phyloP scores from a whole-genome alignment of 768 basidiomycete species.

The Panus rudis region DNA sequence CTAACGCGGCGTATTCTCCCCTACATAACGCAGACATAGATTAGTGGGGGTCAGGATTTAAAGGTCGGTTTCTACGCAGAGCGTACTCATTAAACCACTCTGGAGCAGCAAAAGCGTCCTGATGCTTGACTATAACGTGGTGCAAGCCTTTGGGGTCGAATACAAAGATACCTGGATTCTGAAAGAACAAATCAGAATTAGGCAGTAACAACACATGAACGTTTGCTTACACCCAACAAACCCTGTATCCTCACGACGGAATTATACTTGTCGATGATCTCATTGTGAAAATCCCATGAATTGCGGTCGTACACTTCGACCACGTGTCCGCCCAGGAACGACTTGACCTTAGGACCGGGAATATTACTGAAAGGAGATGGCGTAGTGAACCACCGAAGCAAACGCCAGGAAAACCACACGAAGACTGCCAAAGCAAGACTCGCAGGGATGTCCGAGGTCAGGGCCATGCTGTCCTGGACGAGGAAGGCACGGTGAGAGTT shows the following conservation, averaged over 20 bases:
- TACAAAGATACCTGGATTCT: constrained; percentile 6
- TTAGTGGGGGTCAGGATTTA: not conserved
- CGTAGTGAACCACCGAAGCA: constrained; percentile 2
- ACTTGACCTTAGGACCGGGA: constrained; percentile 3
- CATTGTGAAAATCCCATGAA: constrained; percentile 9
- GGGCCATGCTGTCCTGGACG: no score
- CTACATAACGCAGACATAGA: not conserved
- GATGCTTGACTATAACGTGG: constrained; percentile 9
- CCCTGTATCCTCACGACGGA: constrained; percentile 3
- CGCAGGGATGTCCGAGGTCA: no score
- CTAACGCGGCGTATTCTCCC: constrained; percentile 4
- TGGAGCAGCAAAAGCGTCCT: constrained; percentile 2
- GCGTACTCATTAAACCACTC: constrained; percentile 3
- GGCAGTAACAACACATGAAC: not conserved
- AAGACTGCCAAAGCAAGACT: no score
- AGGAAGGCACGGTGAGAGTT: no score
- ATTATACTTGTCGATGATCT: constrained; percentile 2
- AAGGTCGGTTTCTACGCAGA: not conserved
- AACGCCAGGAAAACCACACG: constrained; percentile 1
- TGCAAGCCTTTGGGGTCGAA: constrained; percentile 12
- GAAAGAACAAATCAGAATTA: not conserved
- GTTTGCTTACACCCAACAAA: constrained; percentile 4
- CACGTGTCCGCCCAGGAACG: constrained; percentile 6
- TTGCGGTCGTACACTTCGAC: constrained; percentile 4
- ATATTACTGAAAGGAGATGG: constrained; percentile 6